phyloP scores from a whole-genome alignment of 768 basidiomycete genomes.

The Tubosaeta sp. region DNA sequence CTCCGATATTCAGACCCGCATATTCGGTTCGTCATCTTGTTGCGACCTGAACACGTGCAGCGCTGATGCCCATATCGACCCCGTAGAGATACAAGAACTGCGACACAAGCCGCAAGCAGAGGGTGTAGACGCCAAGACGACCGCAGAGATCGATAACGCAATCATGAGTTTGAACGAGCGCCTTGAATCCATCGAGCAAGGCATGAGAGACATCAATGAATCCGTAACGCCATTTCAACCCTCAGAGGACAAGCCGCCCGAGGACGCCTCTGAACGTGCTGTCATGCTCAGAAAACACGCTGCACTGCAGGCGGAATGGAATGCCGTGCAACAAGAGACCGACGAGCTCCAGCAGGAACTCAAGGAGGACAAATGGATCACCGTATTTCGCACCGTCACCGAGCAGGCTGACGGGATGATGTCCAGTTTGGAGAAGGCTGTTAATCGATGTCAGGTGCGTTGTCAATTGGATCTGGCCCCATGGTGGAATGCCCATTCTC shows the following conservation, averaged over 20 bases:
- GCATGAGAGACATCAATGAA: conserved; percentile 66
- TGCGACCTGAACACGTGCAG: background rate
- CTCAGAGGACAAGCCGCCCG: conserved; percentile 43
- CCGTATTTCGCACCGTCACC: conserved; percentile 88
- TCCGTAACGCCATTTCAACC: conserved; percentile 58
- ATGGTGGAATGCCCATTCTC: conserved; percentile 1
- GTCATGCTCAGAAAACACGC: conserved; percentile 70
- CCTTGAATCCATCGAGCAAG: conserved; percentile 66
- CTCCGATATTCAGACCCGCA: conserved; percentile 87
- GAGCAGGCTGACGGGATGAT: conserved; percentile 98
- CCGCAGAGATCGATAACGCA: conserved; percentile 74
- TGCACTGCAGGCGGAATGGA: conserved; percentile 74
- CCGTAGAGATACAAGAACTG: conserved; percentile 84
- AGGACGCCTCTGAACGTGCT: conserved; percentile 35
- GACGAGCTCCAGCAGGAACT: conserved; percentile 85
- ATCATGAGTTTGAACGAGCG: conserved; percentile 77
- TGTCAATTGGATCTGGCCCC: background rate
- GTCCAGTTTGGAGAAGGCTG: conserved; percentile 90
- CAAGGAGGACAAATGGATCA: conserved; percentile 96
- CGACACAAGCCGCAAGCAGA: conserved; percentile 79
- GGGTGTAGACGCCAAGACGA: conserved; percentile 49
- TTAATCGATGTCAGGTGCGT: conserved; percentile 81
- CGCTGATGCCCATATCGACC: conserved; percentile 9
- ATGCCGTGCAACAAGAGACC: conserved; percentile 71
- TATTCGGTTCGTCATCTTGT: conserved; percentile 58